Evolutionary conservation across 495 filamentous ascomycete genomes (phyloP).

Genomic region (Neurospora sp.): DNA sequence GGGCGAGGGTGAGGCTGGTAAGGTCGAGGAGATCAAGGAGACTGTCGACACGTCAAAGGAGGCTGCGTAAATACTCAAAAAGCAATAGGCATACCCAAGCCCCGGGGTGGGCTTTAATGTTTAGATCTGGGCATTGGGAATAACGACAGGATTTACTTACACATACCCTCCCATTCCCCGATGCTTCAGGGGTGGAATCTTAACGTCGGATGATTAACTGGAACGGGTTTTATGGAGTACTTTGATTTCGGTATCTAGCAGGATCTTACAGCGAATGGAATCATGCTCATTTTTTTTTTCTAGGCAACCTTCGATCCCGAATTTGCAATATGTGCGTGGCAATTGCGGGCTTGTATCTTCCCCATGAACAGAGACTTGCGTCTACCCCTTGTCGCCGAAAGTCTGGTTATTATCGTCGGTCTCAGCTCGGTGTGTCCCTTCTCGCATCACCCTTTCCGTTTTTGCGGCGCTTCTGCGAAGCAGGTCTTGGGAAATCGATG

Average conservation of each 20-base stretch:
- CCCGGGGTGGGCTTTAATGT: not conserved
- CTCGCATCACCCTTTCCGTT: not conserved
- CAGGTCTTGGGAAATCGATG: not conserved
- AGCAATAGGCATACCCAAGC: conserved; percentile 1
- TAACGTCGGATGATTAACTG: not conserved
- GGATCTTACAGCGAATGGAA: not conserved
- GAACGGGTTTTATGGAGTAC: not conserved
- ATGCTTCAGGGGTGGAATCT: not conserved
- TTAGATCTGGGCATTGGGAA: not conserved
- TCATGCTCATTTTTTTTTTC: not conserved
- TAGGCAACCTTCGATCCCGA: not conserved
- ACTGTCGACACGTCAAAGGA: conserved; percentile 14
- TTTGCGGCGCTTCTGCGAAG: not conserved
- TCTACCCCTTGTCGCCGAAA: not conserved
- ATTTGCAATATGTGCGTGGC: not conserved
- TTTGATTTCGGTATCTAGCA: not conserved
- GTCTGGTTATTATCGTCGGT: not conserved
- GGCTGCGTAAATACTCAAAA: conserved; percentile 11
- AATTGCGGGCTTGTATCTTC: not conserved
- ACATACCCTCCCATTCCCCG: not conserved
- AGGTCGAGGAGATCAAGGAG: conserved; percentile 26
- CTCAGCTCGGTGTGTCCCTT: not conserved
- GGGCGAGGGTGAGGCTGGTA: conserved; percentile 32
- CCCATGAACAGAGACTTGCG: not conserved
- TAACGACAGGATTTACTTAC: not conserved